A percentile compares a stretch with the other conserved stretches of the same genome.
Evolutionary conservation across 768 basidiomycete species (phyloP).

Genomic region (Pisolithus microcarpus): DNA sequence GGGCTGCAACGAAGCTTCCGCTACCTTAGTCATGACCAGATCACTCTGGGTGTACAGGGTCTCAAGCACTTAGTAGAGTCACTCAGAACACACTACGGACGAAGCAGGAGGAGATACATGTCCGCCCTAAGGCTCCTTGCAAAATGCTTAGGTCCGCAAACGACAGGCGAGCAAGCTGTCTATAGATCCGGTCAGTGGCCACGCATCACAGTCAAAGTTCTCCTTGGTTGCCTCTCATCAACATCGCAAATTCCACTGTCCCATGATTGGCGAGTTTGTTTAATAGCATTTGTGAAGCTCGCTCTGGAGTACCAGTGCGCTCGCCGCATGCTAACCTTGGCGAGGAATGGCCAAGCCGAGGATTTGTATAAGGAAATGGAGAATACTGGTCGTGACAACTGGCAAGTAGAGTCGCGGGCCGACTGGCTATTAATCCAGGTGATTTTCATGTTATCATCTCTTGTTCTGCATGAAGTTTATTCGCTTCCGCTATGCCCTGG

Average conservation of each 20-base stretch:
- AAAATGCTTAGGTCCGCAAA: conserved; percentile 1
- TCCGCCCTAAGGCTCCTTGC: background rate
- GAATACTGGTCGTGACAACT: conserved; percentile 1
- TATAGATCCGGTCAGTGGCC: conserved; percentile 25
- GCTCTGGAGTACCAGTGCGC: conserved; percentile 28
- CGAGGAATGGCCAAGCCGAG: conserved; percentile 2
- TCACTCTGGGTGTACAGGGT: background rate
- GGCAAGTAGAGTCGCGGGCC: conserved; percentile 2
- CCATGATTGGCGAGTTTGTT: conserved; percentile 17
- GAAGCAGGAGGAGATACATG: background rate
- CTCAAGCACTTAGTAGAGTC: background rate
- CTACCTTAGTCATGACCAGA: conserved; percentile 3
- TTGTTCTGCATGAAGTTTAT: background rate
- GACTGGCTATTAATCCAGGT: conserved; percentile 14
- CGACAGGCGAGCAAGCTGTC: background rate
- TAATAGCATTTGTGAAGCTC: conserved; percentile 20
- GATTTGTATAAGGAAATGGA: conserved; percentile 6
- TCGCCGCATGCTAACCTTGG: conserved; percentile 21
- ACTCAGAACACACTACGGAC: background rate
- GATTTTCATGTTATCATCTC: background rate
- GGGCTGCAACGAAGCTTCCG: background rate
- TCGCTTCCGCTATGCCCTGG: background rate
- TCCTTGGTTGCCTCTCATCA: conserved; percentile 22
- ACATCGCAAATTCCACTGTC: conserved; percentile 3
- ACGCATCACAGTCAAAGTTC: conserved; percentile 18